phyloP scores from a whole-genome alignment of 176 grass and related monocot species.

The Raddia guianensis region DNA sequence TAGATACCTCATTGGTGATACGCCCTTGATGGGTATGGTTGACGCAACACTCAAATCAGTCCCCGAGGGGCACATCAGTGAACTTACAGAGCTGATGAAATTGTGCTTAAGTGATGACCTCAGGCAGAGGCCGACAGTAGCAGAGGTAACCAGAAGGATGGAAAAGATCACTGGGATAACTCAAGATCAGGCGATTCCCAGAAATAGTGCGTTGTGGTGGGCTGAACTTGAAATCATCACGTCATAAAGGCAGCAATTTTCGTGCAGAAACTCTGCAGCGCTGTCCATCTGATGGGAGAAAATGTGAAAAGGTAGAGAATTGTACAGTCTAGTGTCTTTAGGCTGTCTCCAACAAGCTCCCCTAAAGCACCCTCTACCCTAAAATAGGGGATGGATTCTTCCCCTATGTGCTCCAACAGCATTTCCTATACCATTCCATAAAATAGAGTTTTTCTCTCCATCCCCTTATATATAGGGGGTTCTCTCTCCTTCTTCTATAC shows the following conservation, averaged over 20 bases:
- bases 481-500: too few species aligned
- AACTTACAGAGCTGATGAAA: slow-evolving; percentile 57
- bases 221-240: slow-evolving; percentile 87
- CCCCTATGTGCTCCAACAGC: too few species aligned
- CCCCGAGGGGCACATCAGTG: slow-evolving; percentile 50
- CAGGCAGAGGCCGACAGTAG: slow-evolving; percentile 51
- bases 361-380: too few species aligned
- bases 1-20: slow-evolving; percentile 67
- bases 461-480: too few species aligned
- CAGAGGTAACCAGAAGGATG: slow-evolving; percentile 60
- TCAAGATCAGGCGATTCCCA: slow-evolving; percentile 54
- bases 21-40: slow-evolving; percentile 63
- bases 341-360: too few species aligned
- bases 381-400: too few species aligned
- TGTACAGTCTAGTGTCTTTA: slow-evolving; percentile 43
- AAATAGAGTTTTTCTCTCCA: too few species aligned
- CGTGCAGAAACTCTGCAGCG: not conserved
- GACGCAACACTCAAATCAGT: slow-evolving; percentile 73
- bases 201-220: slow-evolving; percentile 71
- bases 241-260: slow-evolving; percentile 17
- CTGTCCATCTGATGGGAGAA: slow-evolving; percentile 1
- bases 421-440: too few species aligned
- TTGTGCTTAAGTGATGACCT: slow-evolving; percentile 60
- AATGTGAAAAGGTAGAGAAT: not conserved
- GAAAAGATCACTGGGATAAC: slow-evolving; percentile 67